Evolutionary conservation across 768 basidiomycete species (phyloP), one percentile per base, ranked within the genome.

Genomic region (Hygrophorus pudorinus): DNA sequence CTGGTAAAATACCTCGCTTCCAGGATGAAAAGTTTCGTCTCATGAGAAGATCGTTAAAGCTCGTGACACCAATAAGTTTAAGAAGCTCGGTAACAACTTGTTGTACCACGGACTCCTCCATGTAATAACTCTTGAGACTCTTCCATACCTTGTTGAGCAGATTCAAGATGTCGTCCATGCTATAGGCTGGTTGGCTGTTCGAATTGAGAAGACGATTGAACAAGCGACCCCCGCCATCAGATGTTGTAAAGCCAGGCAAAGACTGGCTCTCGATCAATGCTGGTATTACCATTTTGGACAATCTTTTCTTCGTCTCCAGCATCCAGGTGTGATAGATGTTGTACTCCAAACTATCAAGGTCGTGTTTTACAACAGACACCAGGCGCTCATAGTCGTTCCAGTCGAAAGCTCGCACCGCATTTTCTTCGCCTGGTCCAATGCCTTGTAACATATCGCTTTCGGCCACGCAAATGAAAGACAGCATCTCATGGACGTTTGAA

Each of bases 301-400:
- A 70, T 46, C 82, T 85, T 68, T 91, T 93, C 79, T 98, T 99
- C 31, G 91, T 87, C 67, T 97, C 96, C 45, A 86, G 68, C 91
- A 99, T 98, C 88, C 91, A 97, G 0, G 94, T 97, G 62, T 97
- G 94, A 63, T 97, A 98, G 63, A 99, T 94, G 71, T 99, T 99
- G 72, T 97, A 98, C 67, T 99, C 94, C 57, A 99, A 70, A 49
- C 87, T 91, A 65, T 98, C 96, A 34, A 99, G 79, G 61, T 99
- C 96, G 58, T 98, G 94, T 62, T 96, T 97, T 62, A 98, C 96
- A 50, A 98, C 88, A n/a, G 85, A 83, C 12, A 99, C 93, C 14
- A 99, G 73, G 20, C 88, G 82, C 63, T 97, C 96, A 56, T 98
- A 99, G 60, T 92, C 88, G 48, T 82, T 78, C 94, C 94, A 98